Evolutionary conservation across 2,329 filamentous ascomycete genomes (phyloP).

Genomic region (Helotiales sp.): DNA sequence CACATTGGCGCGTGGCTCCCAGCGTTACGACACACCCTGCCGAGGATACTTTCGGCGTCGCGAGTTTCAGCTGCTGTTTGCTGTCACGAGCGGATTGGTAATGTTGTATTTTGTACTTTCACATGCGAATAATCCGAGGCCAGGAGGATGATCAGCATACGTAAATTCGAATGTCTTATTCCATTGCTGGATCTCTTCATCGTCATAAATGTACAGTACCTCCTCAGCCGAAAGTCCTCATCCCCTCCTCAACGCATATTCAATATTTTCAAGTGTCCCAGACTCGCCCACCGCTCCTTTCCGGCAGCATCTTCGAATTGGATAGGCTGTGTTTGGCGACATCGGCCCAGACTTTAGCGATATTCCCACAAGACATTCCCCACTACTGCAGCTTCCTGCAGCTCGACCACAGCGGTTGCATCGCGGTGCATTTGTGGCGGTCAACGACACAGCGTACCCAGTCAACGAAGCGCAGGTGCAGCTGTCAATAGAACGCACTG

Average conservation of each 20-base stretch:
- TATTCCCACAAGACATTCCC: neutral
- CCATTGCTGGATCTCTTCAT: neutral
- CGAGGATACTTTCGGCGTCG: neutral
- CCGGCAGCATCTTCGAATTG: neutral
- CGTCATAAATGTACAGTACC: too few species aligned
- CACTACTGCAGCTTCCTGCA: slow-evolving; percentile 1
- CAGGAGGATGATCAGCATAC: neutral
- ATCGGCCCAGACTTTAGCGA: neutral
- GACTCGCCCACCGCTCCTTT: neutral
- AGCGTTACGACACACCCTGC: neutral
- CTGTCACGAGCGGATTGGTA: slow-evolving; percentile 1
- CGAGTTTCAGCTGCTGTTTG: slow-evolving; percentile 1
- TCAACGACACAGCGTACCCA: neutral
- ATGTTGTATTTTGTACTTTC: neutral
- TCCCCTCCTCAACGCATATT: too few species aligned
- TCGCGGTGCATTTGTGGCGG: neutral
- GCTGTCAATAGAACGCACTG: neutral
- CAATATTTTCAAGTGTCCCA: too few species aligned
- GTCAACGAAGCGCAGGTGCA: neutral
- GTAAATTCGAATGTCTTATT: neutral
- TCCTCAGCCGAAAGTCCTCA: too few species aligned
- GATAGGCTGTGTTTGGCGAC: neutral
- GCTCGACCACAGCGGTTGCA: neutral
- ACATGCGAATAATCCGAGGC: neutral
- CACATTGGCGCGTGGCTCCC: neutral